Percentiles rank a stretch among this genome's conserved stretches.
phyloP scores from a whole-genome alignment of 805 yeast species.

The Pichia californica region DNA sequence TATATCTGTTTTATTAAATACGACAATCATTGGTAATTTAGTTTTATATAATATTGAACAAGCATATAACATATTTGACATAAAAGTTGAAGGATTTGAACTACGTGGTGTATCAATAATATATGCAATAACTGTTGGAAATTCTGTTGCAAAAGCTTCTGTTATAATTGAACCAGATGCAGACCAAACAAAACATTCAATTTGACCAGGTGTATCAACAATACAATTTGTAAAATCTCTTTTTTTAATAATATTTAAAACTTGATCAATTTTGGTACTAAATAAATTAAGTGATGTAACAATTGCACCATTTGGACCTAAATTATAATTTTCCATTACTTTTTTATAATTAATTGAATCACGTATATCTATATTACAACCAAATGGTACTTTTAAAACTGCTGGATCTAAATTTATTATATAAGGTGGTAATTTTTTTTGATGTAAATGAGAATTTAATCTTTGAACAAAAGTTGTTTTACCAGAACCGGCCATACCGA shows the following conservation, averaged over 20 bases:
- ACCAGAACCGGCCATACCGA: constrained; percentile 65
- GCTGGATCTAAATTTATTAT: constrained; percentile 96
- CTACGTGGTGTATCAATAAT: constrained; percentile 96
- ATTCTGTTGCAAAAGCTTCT: constrained; percentile 91
- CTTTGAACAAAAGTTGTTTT: constrained; percentile 98
- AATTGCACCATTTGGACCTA: constrained; percentile 98
- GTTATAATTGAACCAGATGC: constrained; percentile 96
- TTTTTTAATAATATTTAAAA: constrained; percentile 76
- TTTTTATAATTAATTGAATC: constrained; percentile 93
- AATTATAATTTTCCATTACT: constrained; percentile 90
- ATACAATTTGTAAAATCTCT: constrained; percentile 65
- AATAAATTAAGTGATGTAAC: constrained; percentile 90
- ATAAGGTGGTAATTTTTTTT: constrained; percentile 71
- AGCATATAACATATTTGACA: constrained; percentile 97
- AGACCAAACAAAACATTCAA: constrained; percentile 97
- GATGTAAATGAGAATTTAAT: constrained; percentile 79
- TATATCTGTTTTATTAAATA: constrained; percentile 92
- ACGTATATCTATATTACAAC: constrained; percentile 90
- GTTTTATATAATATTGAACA: constrained; percentile 95
- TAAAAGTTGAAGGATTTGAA: constrained; percentile 90
- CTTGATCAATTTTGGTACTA: constrained; percentile 95
- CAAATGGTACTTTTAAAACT: constrained; percentile 87
- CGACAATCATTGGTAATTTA: constrained; percentile 92
- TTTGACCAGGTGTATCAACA: constrained; percentile 97
- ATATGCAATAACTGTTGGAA: constrained; percentile 94